A percentile compares a stretch with the other conserved stretches of the same genome.
Conservation (phyloP, 208 protist species). For the Trypanosoma theileri region DNA sequence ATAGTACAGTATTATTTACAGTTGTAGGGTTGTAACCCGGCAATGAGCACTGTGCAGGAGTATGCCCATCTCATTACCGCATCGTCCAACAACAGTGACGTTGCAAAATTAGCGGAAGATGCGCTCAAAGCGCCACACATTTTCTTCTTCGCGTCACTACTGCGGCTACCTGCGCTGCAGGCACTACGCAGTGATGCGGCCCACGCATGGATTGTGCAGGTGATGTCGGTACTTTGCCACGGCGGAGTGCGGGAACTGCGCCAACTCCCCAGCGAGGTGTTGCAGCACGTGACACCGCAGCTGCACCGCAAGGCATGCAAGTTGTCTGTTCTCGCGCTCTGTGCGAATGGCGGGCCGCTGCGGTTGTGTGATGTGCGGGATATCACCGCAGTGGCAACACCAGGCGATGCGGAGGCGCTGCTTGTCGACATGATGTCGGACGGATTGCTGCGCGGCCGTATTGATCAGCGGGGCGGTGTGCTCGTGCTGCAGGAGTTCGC, state of each 20-base stretch:
- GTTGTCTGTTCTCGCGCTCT: slow-evolving; percentile 46
- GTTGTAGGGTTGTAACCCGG: no score
- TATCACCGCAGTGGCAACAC: slow-evolving; percentile 19
- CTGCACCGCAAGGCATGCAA: slow-evolving; percentile 37
- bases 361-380: slow-evolving; percentile 30
- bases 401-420: slow-evolving; percentile 39
- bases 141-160: slow-evolving; percentile 54
- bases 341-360: slow-evolving; percentile 26
- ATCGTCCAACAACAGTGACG: slow-evolving; percentile 2
- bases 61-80: slow-evolving; percentile 21
- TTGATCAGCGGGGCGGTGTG: slow-evolving; percentile 39
- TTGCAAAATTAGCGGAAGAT: slow-evolving; percentile 20
- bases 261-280: slow-evolving; percentile 2
- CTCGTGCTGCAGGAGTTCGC: slow-evolving; percentile 42
- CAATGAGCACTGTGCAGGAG: slow-evolving; percentile 19
- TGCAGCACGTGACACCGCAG: slow-evolving; percentile 6
- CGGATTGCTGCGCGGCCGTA: slow-evolving; percentile 40
- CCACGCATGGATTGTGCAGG: slow-evolving; percentile 24
- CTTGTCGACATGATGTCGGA: slow-evolving; percentile 49
- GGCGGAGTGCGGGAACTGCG: slow-evolving; percentile 29
- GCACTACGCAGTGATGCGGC: slow-evolving; percentile 10
- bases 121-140: slow-evolving; percentile 36
- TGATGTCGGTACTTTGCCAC: slow-evolving; percentile 36
- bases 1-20: no score
- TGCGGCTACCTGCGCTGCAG: slow-evolving; percentile 20